Percentiles rank a stretch among this genome's conserved stretches.
Conservation (phyloP, 2,329 filamentous ascomycete species). For the Xylaria sp. region DNA sequence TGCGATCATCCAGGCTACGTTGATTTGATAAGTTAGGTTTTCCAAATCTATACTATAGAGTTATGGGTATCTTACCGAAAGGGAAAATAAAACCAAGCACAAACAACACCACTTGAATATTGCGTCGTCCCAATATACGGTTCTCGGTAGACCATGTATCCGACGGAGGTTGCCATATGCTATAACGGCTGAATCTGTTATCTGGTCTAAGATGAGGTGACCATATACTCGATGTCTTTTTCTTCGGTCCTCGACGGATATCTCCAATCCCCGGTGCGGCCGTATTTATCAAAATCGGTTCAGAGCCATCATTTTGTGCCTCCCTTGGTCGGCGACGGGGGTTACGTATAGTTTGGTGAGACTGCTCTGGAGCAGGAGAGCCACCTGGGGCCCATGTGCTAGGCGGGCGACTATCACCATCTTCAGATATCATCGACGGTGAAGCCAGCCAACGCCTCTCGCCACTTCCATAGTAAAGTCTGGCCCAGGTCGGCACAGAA, state of each 20-base stretch:
- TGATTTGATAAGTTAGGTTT: constrained; percentile 26
- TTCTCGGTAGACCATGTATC: constrained; percentile 68
- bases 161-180: constrained; percentile 76
- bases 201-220: constrained; percentile 75
- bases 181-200: constrained; percentile 61
- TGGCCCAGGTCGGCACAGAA: constrained; percentile 62
- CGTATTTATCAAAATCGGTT: constrained; percentile 53
- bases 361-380: constrained; percentile 57
- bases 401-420: constrained; percentile 53
- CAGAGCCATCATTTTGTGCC: constrained; percentile 38
- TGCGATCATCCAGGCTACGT: constrained; percentile 77
- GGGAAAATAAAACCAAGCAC: constrained; percentile 79
- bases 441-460: constrained; percentile 60
- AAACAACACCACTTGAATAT: constrained; percentile 77
- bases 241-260: constrained; percentile 44
- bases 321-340: constrained; percentile 42
- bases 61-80: constrained; percentile 57
- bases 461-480: constrained; percentile 73
- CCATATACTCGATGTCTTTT: constrained; percentile 68
- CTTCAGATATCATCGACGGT: constrained; percentile 55
- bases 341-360: constrained; percentile 44
- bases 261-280: constrained; percentile 36
- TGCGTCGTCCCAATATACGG: constrained; percentile 68
- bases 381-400: constrained; percentile 52
- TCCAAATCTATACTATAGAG: neutral